Evolutionary conservation across 176 grass and related monocot species (phyloP), one percentile per base, ranked within the genome.

Genomic region (Cenchrus americanus): DNA sequence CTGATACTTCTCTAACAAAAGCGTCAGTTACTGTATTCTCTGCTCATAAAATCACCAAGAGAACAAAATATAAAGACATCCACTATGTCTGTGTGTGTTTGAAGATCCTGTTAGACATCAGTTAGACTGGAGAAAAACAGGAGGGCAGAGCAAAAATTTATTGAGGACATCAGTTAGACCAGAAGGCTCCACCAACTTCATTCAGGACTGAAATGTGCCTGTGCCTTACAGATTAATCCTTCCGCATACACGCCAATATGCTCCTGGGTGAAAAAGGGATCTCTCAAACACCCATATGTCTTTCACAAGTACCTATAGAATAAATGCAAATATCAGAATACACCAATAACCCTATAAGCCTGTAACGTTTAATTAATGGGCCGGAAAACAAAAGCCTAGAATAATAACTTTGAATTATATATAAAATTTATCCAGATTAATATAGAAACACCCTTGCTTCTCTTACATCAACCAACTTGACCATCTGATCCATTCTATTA

Each of bases 241-340:
- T 50, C 76, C 90, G 49, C 95, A 95, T 24, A 95, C 84, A 17
- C 92, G 92, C 95, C 92, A 98, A 43, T 93, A 86, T 71, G 93
- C 92, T 62, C 87, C 89, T 41, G 85, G 79, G 62, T 98, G 93
- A 80, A 95, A 98, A 67, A 98, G 87, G 73, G 96, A 98, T 82
- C 85, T 89, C 80, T 98, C 96, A 75, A 98, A 88, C 46, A 98
- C 89, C 87, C 93, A 93, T 66, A 93, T 92, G 40, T 98, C 87
- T 71, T 93, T 91, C 76, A 94, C 90, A 59, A 95, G 90, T 74
- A 93, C 89, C 91, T 98, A 75, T 48, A 86, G 17, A 85, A 85
- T 70, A 75, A 27, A 76, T 77, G 54, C 37, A 79, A 22, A 75
- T 11, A 48, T 5, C 23, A 82, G 30, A 67, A 68, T 17, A 14